Evolutionary conservation across 164 flowering plant species (phyloP), one percentile per base, ranked within the genome.

Genomic region (Santalum album): DNA sequence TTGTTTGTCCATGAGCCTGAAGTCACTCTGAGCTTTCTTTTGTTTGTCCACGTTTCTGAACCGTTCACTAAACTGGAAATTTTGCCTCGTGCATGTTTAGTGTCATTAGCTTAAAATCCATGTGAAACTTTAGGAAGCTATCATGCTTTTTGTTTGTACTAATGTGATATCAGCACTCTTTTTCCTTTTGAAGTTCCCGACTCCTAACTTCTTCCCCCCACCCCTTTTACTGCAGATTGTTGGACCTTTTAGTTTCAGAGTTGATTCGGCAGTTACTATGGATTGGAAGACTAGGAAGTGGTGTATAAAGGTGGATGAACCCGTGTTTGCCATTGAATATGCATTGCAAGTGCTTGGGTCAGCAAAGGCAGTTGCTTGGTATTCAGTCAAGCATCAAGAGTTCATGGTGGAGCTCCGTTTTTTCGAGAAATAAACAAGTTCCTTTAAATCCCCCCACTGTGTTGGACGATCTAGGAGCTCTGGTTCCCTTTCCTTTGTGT

Each of bases 331-430:
- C 11, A 3, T 84, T 40, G 98, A 91, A 57, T 76, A 86, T 72
- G 87, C 96, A n/a, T 56, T 91, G 65, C 89, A 91, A 46, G 96
- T 87, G 50, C 88, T 91, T 58, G 90, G 82, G 42, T 86, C 96
- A 5, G 98, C 95, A n/a, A 91, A 87, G 59, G 98, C 90, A 18
- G 63, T 84, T 48, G 91, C 88, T n/a, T 91, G 98, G 98, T 87
- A 86, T 68, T 78, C 96, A 1, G 78, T 92, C 2, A 82, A 78
- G 70, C 78, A 78, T 1, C 54, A 62, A 64, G 92, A 91, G 56
- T 82, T 82, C 57, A 91, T 87, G 96, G 64, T 87, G 14, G 98
- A 91, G 76, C 84, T 91, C 27, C 72, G 95, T 18, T 90, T 90
- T 67, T 80, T 72, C 25, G 97, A 90, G 70, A 75, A 58, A n/a